Evolutionary conservation across 179 eudicot species (phyloP).

Genomic region (Silene noctiflora): DNA sequence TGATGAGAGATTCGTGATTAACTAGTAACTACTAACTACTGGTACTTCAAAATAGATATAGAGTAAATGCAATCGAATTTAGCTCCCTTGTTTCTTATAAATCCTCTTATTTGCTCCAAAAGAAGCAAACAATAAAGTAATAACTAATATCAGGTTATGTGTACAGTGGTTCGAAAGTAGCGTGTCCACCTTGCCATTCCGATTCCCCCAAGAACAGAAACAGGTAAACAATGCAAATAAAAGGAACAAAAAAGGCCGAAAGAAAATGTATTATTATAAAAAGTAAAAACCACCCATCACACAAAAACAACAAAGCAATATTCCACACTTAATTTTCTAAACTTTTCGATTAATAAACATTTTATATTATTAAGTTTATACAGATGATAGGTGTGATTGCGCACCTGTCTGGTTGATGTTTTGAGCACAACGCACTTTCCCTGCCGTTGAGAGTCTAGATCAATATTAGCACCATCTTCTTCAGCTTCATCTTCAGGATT

Average conservation of each 20-base stretch:
- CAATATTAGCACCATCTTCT: conserved; percentile 97
- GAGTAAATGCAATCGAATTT: background rate
- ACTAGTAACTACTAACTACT: background rate
- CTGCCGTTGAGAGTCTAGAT: conserved; percentile 95
- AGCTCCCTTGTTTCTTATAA: background rate
- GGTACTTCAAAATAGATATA: background rate
- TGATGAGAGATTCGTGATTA: background rate
- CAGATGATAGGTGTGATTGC: background rate
- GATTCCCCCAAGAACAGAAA: too few species aligned
- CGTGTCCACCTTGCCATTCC: background rate
- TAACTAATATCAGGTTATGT: background rate
- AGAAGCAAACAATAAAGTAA: background rate
- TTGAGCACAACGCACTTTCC: conserved; percentile 96
- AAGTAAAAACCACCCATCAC: background rate
- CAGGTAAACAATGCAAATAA: background rate
- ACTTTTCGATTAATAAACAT: background rate
- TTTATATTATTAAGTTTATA: background rate
- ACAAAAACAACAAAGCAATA: background rate
- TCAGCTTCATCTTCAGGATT: conserved; percentile 98
- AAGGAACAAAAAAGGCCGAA: background rate
- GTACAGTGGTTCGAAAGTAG: background rate
- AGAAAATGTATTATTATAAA: background rate
- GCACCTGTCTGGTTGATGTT: conserved; percentile 94
- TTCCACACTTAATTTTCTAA: background rate
- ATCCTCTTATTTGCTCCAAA: background rate